Evolutionary conservation across 176 grass and related monocot genomes (phyloP).

Genomic region (Neostapfia colusana): DNA sequence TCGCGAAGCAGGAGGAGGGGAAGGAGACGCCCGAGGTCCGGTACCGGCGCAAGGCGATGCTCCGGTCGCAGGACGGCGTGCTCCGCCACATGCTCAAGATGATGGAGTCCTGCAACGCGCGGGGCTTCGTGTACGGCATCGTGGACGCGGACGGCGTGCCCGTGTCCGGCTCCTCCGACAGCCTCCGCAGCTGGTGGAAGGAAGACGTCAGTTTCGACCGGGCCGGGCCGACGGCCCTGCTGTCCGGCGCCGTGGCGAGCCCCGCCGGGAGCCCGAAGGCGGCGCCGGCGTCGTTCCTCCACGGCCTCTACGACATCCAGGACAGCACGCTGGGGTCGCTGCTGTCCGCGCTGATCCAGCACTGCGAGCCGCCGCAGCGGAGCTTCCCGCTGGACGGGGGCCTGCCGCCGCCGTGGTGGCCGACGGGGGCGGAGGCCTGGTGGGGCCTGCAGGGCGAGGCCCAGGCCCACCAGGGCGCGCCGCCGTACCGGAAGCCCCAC

Average conservation of each 20-base stretch:
- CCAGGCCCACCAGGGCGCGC: slow-evolving; percentile 29
- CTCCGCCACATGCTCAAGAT: slow-evolving; percentile 58
- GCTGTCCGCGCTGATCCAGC: slow-evolving; percentile 53
- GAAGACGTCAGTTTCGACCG: slow-evolving; percentile 46
- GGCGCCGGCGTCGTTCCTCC: slow-evolving; percentile 12
- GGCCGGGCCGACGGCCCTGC: slow-evolving; percentile 2
- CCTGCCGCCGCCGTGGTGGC: slow-evolving; percentile 53
- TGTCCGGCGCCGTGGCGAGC: neutral
- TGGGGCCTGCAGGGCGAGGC: slow-evolving; percentile 36
- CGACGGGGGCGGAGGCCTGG: slow-evolving; percentile 24
- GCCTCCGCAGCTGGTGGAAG: slow-evolving; percentile 64
- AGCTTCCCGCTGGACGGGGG: slow-evolving; percentile 51
- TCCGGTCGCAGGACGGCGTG: slow-evolving; percentile 48
- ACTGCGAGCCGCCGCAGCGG: slow-evolving; percentile 55
- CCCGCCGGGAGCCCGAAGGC: neutral
- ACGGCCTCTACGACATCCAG: slow-evolving; percentile 46
- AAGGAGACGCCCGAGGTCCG: slow-evolving; percentile 18
- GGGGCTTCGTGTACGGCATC: slow-evolving; percentile 53
- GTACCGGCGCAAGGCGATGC: slow-evolving; percentile 51
- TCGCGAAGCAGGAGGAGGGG: neutral
- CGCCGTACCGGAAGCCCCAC: slow-evolving; percentile 53
- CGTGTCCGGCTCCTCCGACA: slow-evolving; percentile 49
- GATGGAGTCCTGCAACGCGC: slow-evolving; percentile 54
- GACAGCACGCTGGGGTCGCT: slow-evolving; percentile 54
- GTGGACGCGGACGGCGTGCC: slow-evolving; percentile 40